Evolutionary conservation across 192 early-diverging fungal species (phyloP).

Genomic region (Physocladia obscura): DNA sequence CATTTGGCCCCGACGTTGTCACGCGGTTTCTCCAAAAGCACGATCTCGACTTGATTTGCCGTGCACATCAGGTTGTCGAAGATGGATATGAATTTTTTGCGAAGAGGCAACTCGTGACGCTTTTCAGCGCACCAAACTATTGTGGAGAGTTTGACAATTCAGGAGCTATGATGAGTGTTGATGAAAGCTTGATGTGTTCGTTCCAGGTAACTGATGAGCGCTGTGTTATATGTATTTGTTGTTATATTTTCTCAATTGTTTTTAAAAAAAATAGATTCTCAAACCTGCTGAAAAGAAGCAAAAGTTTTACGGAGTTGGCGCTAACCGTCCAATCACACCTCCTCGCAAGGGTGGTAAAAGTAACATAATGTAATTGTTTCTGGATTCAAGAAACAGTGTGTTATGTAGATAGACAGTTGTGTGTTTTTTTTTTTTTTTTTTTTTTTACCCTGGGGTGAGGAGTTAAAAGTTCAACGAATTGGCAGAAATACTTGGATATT

Average conservation of each 20-base stretch:
- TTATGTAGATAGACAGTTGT: neutral
- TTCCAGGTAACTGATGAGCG: conserved; percentile 40
- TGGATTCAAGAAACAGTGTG: neutral
- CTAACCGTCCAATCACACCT: conserved; percentile 69
- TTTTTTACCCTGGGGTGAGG: too few species aligned
- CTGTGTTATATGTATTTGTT: neutral
- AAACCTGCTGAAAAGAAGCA: conserved; percentile 93
- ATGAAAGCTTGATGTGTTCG: conserved; percentile 67
- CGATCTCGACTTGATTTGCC: conserved; percentile 95
- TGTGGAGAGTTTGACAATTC: conserved; percentile 77
- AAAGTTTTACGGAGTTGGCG: conserved; percentile 78
- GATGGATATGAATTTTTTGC: conserved; percentile 99
- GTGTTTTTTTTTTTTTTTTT: too few species aligned
- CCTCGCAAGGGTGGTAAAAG: conserved; percentile 54
- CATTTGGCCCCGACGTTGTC: conserved; percentile 94
- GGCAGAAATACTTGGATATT: too few species aligned
- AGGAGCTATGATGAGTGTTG: conserved; percentile 69
- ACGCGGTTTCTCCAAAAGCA: conserved; percentile 91
- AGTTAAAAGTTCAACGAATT: too few species aligned
- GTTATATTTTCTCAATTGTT: neutral
- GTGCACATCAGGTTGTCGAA: conserved; percentile 89
- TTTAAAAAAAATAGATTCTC: conserved; percentile 82
- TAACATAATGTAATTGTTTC: conserved; percentile 17
- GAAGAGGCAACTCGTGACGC: conserved; percentile 88
- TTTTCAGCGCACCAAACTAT: conserved; percentile 94